Conservation (phyloP, 345 rosid genomes). For the Brassica rapa region DNA sequence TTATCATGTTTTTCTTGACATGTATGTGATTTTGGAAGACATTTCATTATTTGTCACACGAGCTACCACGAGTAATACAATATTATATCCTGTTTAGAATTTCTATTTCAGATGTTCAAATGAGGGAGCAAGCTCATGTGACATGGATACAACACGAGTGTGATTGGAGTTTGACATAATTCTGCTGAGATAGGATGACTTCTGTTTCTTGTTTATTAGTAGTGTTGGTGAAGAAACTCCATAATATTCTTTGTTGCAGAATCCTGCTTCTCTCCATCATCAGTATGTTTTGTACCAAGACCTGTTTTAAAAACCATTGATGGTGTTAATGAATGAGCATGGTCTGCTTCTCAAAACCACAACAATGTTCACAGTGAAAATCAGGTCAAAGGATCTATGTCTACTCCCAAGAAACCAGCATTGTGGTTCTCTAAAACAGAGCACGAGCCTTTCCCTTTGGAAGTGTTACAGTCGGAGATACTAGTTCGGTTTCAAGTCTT, state of each 20-base stretch:
- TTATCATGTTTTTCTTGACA: constrained; percentile 2
- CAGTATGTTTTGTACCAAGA: not conserved
- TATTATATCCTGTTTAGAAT: not conserved
- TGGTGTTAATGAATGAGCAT: not conserved
- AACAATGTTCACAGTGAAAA: not conserved
- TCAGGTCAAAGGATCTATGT: not conserved
- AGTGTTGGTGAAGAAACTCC: constrained; percentile 1
- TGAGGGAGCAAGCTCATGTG: constrained; percentile 83
- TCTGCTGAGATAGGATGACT: constrained; percentile 6
- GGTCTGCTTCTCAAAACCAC: constrained; percentile 4
- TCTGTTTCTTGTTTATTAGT: not conserved
- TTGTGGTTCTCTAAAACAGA: constrained; percentile 10
- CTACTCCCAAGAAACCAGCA: not conserved
- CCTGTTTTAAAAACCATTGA: not conserved
- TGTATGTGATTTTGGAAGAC: constrained; percentile 1
- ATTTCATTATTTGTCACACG: not conserved
- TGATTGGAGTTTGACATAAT: constrained; percentile 38
- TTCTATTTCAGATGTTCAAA: constrained; percentile 55
- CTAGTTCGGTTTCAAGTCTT: not conserved
- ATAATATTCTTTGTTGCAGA: not conserved
- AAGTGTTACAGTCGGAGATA: not conserved
- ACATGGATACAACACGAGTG: constrained; percentile 47
- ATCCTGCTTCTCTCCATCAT: not conserved
- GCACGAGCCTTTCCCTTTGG: not conserved
- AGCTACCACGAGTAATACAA: not conserved